These are phyloP conservation scores for Amauroascus niger DNA, from an alignment of 2,329 filamentous ascomycete species.

Conservation along the genomic window DNA sequence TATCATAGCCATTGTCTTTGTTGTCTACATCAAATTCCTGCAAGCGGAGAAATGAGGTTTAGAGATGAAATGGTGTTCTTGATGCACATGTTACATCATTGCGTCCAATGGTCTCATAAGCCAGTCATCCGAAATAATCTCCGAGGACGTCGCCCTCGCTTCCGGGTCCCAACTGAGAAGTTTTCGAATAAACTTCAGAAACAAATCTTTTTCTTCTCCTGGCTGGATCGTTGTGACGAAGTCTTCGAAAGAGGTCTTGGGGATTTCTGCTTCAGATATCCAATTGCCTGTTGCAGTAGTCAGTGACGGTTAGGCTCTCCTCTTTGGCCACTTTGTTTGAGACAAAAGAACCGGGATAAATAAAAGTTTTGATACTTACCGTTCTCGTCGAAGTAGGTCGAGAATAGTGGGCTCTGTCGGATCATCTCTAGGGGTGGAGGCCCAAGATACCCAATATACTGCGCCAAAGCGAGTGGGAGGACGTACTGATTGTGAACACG, in stretches of 20 bases:
- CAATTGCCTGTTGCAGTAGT: background rate
- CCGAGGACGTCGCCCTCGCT: slow-evolving; percentile 15
- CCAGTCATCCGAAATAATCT: slow-evolving; percentile 21
- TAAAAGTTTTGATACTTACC: background rate
- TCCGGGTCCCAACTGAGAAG: slow-evolving; percentile 22
- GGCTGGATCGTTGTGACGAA: slow-evolving; percentile 20
- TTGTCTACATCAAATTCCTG: no score
- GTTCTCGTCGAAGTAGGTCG: slow-evolving; percentile 19
- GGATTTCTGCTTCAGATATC: slow-evolving; percentile 18
- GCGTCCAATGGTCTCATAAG: no score
- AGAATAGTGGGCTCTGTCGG: slow-evolving; percentile 18
- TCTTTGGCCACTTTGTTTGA: no score
- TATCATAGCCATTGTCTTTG: no score
- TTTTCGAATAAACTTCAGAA: slow-evolving; percentile 22
- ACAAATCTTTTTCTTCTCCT: slow-evolving; percentile 21
- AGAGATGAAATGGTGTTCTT: no score
- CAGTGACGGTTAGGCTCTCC: background rate
- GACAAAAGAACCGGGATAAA: background rate
- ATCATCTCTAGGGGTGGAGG: slow-evolving; percentile 22
- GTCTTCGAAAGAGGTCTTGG: slow-evolving; percentile 15
- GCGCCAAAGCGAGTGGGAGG: slow-evolving; percentile 21
- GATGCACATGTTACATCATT: no score
- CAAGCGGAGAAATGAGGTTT: no score
- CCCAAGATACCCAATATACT: slow-evolving; percentile 25
- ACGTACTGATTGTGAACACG: slow-evolving; percentile 21